Conservation (phyloP, 148 eudicot species). For the Diospyros kaki region DNA sequence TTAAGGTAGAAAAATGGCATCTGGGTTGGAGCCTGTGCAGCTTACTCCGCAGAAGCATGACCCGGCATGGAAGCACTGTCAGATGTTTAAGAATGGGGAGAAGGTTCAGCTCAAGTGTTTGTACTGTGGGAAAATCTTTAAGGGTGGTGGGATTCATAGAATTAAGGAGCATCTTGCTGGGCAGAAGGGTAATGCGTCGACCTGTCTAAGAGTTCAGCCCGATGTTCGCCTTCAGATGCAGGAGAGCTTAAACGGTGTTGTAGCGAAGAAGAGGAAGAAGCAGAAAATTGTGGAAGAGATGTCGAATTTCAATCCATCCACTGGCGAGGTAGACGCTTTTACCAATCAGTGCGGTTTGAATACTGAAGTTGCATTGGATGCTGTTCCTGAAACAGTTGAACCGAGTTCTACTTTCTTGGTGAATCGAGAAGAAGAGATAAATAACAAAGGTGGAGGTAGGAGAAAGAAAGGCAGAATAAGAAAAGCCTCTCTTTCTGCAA, state of each 20-base stretch:
- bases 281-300: conserved; percentile 60
- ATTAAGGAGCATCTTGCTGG: conserved; percentile 88
- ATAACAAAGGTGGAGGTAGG: conserved; percentile 33
- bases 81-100: conserved; percentile 77
- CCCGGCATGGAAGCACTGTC: conserved; percentile 94
- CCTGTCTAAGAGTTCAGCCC: conserved; percentile 54
- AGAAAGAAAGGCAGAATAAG: conserved; percentile 66
- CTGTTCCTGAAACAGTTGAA: conserved; percentile 41
- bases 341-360: conserved; percentile 42
- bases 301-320: conserved; percentile 18
- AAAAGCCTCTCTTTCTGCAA: conserved; percentile 27
- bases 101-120: conserved; percentile 73
- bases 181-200: conserved; percentile 73
- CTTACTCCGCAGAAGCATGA: conserved; percentile 89
- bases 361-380: conserved; percentile 38
- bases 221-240: conserved; percentile 68
- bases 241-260: conserved; percentile 60
- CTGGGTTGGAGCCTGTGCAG: conserved; percentile 60
- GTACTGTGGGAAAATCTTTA: conserved; percentile 80
- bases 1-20: conserved; percentile 33
- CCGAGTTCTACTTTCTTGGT: conserved; percentile 30
- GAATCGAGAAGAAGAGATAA: conserved; percentile 37
- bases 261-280: conserved; percentile 67
- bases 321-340: conserved; percentile 36
- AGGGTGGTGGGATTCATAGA: conserved; percentile 96